phyloP scores from a whole-genome alignment of 1,284 basidiomycete species.

The Takashimella tepidaria region DNA sequence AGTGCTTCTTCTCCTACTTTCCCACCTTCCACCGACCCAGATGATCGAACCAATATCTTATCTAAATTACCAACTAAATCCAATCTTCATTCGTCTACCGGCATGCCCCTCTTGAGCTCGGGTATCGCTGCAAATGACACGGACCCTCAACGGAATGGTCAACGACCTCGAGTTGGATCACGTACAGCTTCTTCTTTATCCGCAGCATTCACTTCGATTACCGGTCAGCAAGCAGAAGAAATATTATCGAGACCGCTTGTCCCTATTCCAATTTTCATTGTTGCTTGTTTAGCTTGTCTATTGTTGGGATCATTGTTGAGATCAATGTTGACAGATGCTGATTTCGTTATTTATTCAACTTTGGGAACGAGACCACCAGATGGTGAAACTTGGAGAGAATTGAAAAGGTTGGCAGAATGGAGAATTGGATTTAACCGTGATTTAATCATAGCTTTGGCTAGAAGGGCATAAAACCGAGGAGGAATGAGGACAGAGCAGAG shows the following conservation, averaged over 20 bases:
- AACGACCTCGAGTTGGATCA: neutral
- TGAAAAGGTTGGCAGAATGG: conserved; percentile 65
- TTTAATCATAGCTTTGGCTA: conserved; percentile 52
- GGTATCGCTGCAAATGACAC: too few species aligned
- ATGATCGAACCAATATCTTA: conserved; percentile 4
- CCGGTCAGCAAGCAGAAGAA: neutral
- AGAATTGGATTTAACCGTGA: conserved; percentile 35
- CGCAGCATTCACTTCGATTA: neutral
- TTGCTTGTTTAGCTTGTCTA: conserved; percentile 81
- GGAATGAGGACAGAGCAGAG: neutral
- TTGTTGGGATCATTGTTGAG: conserved; percentile 83
- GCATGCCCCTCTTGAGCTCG: neutral
- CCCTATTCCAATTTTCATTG: conserved; percentile 54
- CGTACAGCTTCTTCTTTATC: neutral
- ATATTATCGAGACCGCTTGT: conserved; percentile 18
- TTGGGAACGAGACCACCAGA: conserved; percentile 47
- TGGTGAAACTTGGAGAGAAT: conserved; percentile 69
- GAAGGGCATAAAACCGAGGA: too few species aligned
- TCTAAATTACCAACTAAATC: neutral
- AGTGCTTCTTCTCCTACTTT: neutral
- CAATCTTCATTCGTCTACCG: neutral
- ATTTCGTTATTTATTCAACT: conserved; percentile 74
- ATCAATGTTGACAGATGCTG: conserved; percentile 72
- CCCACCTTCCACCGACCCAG: neutral
- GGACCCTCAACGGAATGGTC: neutral